Evolutionary conservation across 495 filamentous ascomycete genomes (phyloP).

Genomic region (Podospora bellae-mahoneyi): DNA sequence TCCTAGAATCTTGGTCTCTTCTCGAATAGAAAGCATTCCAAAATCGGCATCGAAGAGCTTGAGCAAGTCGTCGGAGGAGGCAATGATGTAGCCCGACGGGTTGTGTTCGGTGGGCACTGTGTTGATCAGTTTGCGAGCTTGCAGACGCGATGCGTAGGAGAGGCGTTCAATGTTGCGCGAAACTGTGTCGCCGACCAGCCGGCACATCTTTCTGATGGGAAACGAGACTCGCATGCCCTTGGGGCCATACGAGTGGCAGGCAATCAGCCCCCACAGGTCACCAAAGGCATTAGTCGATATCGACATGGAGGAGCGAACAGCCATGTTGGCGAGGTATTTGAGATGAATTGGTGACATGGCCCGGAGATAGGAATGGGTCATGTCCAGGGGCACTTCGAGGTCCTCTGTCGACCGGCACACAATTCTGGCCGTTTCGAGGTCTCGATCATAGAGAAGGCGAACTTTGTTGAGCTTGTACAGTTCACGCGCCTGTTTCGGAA

Average conservation of each 20-base stretch:
- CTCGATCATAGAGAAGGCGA: slow-evolving; percentile 71
- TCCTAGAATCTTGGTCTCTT: slow-evolving; percentile 85
- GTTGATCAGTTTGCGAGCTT: slow-evolving; percentile 77
- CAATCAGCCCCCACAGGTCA: slow-evolving; percentile 86
- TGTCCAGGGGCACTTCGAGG: slow-evolving; percentile 72
- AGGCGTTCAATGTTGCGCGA: slow-evolving; percentile 87
- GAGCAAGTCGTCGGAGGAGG: slow-evolving; percentile 82
- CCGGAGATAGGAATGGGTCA: slow-evolving; percentile 80
- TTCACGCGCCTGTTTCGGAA: slow-evolving; percentile 80
- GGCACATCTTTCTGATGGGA: slow-evolving; percentile 89
- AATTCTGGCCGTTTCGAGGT: slow-evolving; percentile 71
- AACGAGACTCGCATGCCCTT: slow-evolving; percentile 87
- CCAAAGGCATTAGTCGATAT: slow-evolving; percentile 85
- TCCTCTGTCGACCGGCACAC: slow-evolving; percentile 78
- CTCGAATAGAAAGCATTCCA: slow-evolving; percentile 78
- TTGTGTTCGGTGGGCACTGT: slow-evolving; percentile 75
- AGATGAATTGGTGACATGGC: slow-evolving; percentile 90
- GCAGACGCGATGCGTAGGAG: slow-evolving; percentile 79
- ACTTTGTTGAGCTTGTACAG: slow-evolving; percentile 80
- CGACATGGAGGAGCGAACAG: slow-evolving; percentile 87
- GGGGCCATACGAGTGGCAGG: slow-evolving; percentile 78
- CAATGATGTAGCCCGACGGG: slow-evolving; percentile 88
- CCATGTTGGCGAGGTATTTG: slow-evolving; percentile 90
- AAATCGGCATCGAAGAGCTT: slow-evolving; percentile 87
- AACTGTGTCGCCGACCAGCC: slow-evolving; percentile 82